A percentile compares a stretch with the other conserved stretches of the same genome.
phyloP scores from a whole-genome alignment of 768 basidiomycete species.

The Zangia roseola region DNA sequence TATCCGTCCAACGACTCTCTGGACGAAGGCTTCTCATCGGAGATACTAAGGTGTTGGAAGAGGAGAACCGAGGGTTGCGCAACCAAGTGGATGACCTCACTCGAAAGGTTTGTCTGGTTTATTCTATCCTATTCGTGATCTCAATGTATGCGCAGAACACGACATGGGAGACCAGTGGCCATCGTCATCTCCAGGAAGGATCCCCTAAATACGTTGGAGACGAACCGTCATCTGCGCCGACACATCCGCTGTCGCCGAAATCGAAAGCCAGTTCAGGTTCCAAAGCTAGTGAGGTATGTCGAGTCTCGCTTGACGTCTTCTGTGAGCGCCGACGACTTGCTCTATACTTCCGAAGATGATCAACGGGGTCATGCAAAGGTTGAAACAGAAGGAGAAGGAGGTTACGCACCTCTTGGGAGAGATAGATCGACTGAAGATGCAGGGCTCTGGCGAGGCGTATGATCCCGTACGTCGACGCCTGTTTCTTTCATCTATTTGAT shows the following conservation, averaged over 20 bases:
- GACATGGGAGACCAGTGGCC: not conserved
- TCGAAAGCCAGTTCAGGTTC: conserved; percentile 40
- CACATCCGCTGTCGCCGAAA: conserved; percentile 20
- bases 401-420: conserved; percentile 72
- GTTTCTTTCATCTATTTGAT: not conserved
- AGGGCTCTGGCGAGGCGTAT: conserved; percentile 53
- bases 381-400: conserved; percentile 85
- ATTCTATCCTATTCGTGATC: not conserved
- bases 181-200: conserved; percentile 13
- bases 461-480: conserved; percentile 52
- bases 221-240: conserved; percentile 1
- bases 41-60: conserved; percentile 42
- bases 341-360: conserved; percentile 43
- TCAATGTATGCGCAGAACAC: conserved; percentile 10
- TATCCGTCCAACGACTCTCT: conserved; percentile 64
- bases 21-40: conserved; percentile 60
- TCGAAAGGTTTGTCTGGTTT: conserved; percentile 52
- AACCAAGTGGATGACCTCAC: conserved; percentile 60
- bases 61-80: conserved; percentile 62
- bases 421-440: conserved; percentile 58
- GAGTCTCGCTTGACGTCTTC: not conserved
- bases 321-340: not conserved
- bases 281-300: conserved; percentile 55
- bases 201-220: conserved; percentile 17
- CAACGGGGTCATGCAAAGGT: conserved; percentile 73